A percentile compares a stretch with the other conserved stretches of the same genome.
These are phyloP conservation scores for Avena atlantica DNA, from an alignment of 176 grass and related monocot genomes.

Conservation along the genomic window DNA sequence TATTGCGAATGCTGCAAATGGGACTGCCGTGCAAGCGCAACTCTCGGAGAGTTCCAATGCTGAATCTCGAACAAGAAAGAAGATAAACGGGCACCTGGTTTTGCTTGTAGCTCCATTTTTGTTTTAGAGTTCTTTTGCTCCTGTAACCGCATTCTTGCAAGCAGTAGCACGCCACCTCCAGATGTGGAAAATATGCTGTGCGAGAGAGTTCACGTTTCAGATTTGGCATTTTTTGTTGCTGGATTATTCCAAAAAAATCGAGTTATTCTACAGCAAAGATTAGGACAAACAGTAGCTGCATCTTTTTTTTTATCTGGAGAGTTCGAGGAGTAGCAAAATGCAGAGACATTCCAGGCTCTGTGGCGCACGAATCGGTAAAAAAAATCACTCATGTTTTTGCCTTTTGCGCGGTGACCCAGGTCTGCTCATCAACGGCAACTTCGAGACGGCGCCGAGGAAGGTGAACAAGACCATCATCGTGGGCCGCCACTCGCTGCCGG, in stretches of 20 bases:
- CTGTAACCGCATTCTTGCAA: slow-evolving; percentile 30
- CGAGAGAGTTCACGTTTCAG: not conserved
- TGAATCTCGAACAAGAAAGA: not conserved
- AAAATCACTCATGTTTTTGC: not conserved
- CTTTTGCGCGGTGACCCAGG: slow-evolving; percentile 36
- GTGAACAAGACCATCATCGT: slow-evolving; percentile 90
- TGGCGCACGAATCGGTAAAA: not conserved
- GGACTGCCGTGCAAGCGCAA: too few relatives aligned
- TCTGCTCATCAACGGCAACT: slow-evolving; percentile 89
- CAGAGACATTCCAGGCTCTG: not conserved
- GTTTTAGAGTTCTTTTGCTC: not conserved
- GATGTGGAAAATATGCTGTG: not conserved
- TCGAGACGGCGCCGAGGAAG: slow-evolving; percentile 74
- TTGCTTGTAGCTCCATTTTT: not conserved
- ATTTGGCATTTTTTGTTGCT: not conserved
- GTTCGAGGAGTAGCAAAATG: not conserved
- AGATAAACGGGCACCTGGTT: not conserved
- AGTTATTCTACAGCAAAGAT: not conserved
- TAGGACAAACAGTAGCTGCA: not conserved
- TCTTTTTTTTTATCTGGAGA: not conserved
- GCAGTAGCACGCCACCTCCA: not conserved
- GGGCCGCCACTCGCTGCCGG: slow-evolving; percentile 86
- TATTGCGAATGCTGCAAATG: not conserved
- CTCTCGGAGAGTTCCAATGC: not conserved
- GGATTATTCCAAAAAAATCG: not conserved